These are phyloP conservation scores for Cryptococcus depauperatus DNA, from an alignment of 1,284 basidiomycete species.

Conservation along the genomic window DNA sequence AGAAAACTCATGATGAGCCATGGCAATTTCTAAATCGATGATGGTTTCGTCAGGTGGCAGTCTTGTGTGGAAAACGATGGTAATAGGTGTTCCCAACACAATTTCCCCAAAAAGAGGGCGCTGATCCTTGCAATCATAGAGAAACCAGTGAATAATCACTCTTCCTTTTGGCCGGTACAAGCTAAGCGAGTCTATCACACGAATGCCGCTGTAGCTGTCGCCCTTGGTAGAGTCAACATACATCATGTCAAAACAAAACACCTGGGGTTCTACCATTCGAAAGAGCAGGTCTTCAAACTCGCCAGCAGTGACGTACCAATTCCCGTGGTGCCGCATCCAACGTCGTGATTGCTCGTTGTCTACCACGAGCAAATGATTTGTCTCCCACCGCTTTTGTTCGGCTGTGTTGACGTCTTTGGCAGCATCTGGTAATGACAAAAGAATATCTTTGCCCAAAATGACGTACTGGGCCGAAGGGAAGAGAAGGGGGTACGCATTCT, in stretches of 20 bases:
- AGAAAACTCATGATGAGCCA: background rate
- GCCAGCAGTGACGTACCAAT: slow-evolving; percentile 2
- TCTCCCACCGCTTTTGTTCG: slow-evolving; percentile 1
- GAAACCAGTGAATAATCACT: slow-evolving; percentile 1
- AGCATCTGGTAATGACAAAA: background rate
- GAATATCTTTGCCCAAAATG: background rate
- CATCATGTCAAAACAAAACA: background rate
- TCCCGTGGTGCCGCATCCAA: background rate
- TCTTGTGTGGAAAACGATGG: slow-evolving; percentile 1
- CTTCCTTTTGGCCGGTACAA: background rate
- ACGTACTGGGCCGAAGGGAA: background rate
- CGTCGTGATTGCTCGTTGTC: background rate
- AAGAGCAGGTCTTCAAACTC: slow-evolving; percentile 5
- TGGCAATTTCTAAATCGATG: background rate
- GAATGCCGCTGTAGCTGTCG: background rate
- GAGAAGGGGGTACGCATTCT: slow-evolving; percentile 1
- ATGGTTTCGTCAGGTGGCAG: background rate
- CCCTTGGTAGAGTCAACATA: slow-evolving; percentile 1
- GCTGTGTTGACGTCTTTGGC: slow-evolving; percentile 1
- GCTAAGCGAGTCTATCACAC: background rate
- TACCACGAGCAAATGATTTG: background rate
- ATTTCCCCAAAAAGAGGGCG: slow-evolving; percentile 1
- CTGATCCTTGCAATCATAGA: background rate
- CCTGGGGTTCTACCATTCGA: slow-evolving; percentile 1
- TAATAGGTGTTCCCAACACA: background rate